Percentiles rank a stretch among this genome's conserved stretches.
Conservation (phyloP, 2,329 filamentous ascomycete species). For the Pestalotiopsis sp. region DNA sequence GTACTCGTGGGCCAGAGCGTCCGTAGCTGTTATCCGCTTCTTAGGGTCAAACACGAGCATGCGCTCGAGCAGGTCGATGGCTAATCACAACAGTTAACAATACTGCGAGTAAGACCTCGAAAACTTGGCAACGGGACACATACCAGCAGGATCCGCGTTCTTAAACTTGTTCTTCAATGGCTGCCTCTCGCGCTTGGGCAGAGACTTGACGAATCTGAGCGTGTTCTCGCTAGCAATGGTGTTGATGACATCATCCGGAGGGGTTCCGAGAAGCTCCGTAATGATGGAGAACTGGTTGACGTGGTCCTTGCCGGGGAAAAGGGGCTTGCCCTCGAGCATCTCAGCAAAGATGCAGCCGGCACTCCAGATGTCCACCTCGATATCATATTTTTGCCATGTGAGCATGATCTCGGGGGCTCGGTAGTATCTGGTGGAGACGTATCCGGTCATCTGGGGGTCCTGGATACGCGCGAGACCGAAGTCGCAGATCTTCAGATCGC, state of each 20-base stretch:
- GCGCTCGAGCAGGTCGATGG: constrained; percentile 88
- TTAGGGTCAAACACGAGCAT: constrained; percentile 99
- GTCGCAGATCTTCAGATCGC: constrained; percentile 98
- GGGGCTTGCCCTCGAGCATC: constrained; percentile 97
- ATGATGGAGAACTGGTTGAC: constrained; percentile 99
- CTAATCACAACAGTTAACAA: constrained; percentile 41
- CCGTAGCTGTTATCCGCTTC: constrained; percentile 84
- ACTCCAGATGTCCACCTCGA: constrained; percentile 99
- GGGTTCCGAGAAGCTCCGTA: constrained; percentile 92
- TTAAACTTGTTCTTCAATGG: constrained; percentile 88
- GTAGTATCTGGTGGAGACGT: constrained; percentile 98
- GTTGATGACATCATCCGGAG: constrained; percentile 97
- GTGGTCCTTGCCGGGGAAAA: constrained; percentile 98
- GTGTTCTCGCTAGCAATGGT: constrained; percentile 99
- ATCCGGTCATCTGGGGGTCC: constrained; percentile 99
- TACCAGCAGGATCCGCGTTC: constrained; percentile 86
- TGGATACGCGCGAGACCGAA: constrained; percentile 97
- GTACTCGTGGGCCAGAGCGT: constrained; percentile 89
- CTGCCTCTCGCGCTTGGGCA: constrained; percentile 91
- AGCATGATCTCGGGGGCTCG: constrained; percentile 99
- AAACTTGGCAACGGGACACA: constrained; percentile 24
- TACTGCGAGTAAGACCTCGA: not conserved
- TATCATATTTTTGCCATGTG: constrained; percentile 99
- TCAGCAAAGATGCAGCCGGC: constrained; percentile 98
- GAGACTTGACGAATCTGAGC: constrained; percentile 92